Conservation (phyloP, 441 rosid genomes). For the Biscutella laevigata region DNA sequence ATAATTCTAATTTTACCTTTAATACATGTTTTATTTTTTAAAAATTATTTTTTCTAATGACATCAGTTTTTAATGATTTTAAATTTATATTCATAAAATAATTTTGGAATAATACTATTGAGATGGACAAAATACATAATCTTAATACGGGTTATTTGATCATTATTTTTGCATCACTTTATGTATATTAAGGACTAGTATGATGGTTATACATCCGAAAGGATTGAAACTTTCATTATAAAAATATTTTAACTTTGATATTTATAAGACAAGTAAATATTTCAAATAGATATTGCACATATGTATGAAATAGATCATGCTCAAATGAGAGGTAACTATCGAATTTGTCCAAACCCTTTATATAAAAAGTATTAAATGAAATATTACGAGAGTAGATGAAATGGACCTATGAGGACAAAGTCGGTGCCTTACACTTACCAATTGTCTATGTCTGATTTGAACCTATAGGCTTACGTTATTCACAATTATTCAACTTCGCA, state of each 20-base stretch:
- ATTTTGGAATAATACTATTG: too few species aligned
- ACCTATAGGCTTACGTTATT: conserved; percentile 16
- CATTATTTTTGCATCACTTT: too few species aligned
- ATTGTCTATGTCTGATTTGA: conserved; percentile 25
- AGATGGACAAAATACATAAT: too few species aligned
- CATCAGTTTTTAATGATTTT: too few species aligned
- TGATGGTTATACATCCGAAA: background rate
- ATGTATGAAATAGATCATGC: conserved; percentile 7
- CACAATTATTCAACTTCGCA: conserved; percentile 6
- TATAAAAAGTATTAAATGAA: background rate
- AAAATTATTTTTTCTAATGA: too few species aligned
- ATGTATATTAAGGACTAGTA: too few species aligned
- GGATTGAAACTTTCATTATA: background rate
- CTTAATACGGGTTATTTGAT: too few species aligned
- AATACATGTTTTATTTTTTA: too few species aligned
- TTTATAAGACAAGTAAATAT: background rate
- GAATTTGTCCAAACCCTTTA: conserved; percentile 14
- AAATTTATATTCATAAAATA: too few species aligned
- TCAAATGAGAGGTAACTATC: conserved; percentile 8
- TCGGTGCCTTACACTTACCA: conserved; percentile 29
- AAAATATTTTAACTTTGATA: background rate
- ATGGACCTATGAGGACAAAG: conserved; percentile 24
- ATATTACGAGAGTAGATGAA: conserved; percentile 19
- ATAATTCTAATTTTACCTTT: too few species aligned
- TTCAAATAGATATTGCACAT: background rate